Conservation (phyloP, 139 green algal species). For the Micractinium sp. region DNA sequence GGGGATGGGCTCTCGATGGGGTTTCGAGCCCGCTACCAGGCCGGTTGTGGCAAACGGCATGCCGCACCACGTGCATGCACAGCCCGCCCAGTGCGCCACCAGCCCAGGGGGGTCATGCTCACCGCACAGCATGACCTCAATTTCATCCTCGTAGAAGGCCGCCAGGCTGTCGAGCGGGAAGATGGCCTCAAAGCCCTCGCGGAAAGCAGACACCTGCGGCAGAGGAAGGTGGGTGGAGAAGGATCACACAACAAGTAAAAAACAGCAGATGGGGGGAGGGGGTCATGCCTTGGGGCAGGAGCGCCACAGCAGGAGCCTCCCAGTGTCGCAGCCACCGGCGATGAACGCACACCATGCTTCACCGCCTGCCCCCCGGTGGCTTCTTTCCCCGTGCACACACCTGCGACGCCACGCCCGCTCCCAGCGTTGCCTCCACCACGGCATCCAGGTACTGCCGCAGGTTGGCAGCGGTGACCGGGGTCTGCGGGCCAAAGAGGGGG, state of each 20-base stretch:
- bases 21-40: no score
- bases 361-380: no score
- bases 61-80: not conserved
- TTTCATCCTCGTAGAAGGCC: conserved; percentile 92
- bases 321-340: no score
- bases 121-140: conserved; percentile 95
- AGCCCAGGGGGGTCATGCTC: not conserved
- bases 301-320: no score
- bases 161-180: conserved; percentile 67
- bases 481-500: not conserved
- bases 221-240: not conserved
- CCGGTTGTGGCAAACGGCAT: no score
- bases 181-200: conserved; percentile 88
- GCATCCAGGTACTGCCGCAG: conserved; percentile 83
- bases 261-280: no score
- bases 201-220: conserved; percentile 71
- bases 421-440: conserved; percentile 90
- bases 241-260: no score
- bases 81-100: not conserved
- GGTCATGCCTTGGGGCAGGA: no score
- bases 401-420: conserved; percentile 78
- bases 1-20: no score
- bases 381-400: not conserved
- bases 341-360: no score
- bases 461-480: conserved; percentile 71